A percentile compares a stretch with the other conserved stretches of the same genome.
phyloP scores from a whole-genome alignment of 129 eudicot genomes.

The Chrysanthemum seticuspe region DNA sequence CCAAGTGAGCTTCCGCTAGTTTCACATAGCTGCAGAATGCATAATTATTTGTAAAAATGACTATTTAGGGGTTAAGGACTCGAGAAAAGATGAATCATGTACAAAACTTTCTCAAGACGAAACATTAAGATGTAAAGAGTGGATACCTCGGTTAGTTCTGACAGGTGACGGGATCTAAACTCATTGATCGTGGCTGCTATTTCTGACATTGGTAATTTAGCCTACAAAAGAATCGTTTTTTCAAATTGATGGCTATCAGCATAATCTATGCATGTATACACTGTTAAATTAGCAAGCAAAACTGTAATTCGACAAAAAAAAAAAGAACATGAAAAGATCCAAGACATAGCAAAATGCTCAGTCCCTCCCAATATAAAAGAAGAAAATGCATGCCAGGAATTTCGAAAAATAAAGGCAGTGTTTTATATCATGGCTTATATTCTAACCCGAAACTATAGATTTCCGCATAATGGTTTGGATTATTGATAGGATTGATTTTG shows the following conservation, averaged over 20 bases:
- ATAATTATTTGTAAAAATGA: background rate
- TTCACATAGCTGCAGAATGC: slow-evolving; percentile 70
- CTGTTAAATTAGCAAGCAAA: background rate
- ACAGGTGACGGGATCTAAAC: slow-evolving; percentile 94
- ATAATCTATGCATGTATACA: background rate
- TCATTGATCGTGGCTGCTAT: slow-evolving; percentile 93
- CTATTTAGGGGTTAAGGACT: background rate
- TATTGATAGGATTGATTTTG: background rate
- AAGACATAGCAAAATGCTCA: background rate
- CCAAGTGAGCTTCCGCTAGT: slow-evolving; percentile 94
- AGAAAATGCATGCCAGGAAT: background rate
- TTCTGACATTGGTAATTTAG: slow-evolving; percentile 90
- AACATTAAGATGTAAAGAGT: background rate
- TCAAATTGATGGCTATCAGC: background rate
- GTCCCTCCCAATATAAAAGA: background rate
- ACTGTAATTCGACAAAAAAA: background rate
- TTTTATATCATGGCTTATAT: slow-evolving; percentile 4
- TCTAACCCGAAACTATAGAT: background rate
- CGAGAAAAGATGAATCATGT: background rate
- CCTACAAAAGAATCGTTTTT: slow-evolving; percentile 36
- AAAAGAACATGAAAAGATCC: background rate
- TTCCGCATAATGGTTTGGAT: background rate
- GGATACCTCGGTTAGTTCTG: slow-evolving; percentile 91
- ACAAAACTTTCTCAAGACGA: background rate
- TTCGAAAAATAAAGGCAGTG: slow-evolving; percentile 3